Evolutionary conservation across 768 basidiomycete species (phyloP).

Genomic region (Leccinum subgranulosum): DNA sequence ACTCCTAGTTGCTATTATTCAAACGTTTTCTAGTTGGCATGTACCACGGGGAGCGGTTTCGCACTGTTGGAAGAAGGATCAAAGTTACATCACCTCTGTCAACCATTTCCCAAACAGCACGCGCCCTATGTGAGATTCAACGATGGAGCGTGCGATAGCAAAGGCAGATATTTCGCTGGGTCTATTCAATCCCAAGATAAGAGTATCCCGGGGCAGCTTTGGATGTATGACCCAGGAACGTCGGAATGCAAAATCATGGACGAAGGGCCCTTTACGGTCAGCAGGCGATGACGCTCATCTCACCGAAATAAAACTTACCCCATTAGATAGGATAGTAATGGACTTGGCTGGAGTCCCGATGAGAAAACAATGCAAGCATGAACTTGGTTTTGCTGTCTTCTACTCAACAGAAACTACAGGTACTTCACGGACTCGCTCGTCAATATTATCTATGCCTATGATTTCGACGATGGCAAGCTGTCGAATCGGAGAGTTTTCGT

Average conservation of each 20-base stretch:
- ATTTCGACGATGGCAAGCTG: conserved; percentile 47
- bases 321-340: conserved; percentile 16
- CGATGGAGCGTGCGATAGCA: conserved; percentile 65
- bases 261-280: conserved; percentile 63
- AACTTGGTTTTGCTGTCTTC: conserved; percentile 1
- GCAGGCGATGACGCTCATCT: conserved; percentile 13
- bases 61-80: conserved; percentile 14
- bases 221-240: conserved; percentile 52
- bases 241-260: conserved; percentile 51
- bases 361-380: conserved; percentile 19
- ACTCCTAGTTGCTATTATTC: not conserved
- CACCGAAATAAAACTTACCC: not conserved
- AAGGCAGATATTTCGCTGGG: conserved; percentile 67
- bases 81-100: conserved; percentile 49
- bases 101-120: conserved; percentile 47
- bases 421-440: conserved; percentile 68
- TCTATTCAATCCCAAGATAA: conserved; percentile 50
- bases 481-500: conserved; percentile 56
- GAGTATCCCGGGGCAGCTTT: conserved; percentile 54
- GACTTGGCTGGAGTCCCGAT: conserved; percentile 22
- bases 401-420: conserved; percentile 33
- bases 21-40: conserved; percentile 14
- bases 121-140: conserved; percentile 56
- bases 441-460: conserved; percentile 67
- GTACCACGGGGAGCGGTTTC: conserved; percentile 22